Evolutionary conservation across 2,329 filamentous ascomycete species (phyloP).

Genomic region (Fusarium concolor): DNA sequence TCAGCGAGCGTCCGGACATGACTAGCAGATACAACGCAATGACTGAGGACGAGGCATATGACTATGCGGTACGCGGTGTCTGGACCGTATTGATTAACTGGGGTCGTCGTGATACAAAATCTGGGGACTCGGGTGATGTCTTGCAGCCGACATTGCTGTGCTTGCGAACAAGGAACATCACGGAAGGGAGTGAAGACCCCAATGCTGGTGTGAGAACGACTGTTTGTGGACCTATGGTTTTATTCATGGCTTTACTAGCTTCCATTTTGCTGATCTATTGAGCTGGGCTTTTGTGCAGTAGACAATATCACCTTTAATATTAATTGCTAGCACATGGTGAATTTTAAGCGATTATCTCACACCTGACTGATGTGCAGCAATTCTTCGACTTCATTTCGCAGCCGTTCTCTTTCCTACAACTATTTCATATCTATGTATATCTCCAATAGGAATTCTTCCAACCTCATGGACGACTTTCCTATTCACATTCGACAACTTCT

Average conservation of each 20-base stretch:
- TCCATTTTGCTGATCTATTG: not conserved
- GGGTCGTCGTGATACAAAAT: not conserved
- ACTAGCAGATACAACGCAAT: not conserved
- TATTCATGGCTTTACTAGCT: conserved; percentile 2
- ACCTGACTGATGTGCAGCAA: not conserved
- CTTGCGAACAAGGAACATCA: conserved; percentile 23
- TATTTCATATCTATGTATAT: conserved; percentile 40
- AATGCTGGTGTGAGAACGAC: conserved; percentile 7
- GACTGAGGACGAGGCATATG: conserved; percentile 19
- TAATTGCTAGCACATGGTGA: not conserved
- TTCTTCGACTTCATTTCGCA: conserved; percentile 24
- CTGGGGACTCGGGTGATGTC: not conserved
- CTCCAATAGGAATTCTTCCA: conserved; percentile 31
- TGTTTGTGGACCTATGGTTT: not conserved
- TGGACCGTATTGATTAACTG: conserved; percentile 27
- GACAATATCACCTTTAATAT: not conserved
- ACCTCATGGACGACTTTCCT: conserved; percentile 27
- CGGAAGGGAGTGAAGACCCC: conserved; percentile 14
- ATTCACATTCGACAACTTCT: conserved; percentile 35
- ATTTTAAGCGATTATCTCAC: not conserved
- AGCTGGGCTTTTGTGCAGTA: not conserved
- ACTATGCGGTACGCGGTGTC: conserved; percentile 20
- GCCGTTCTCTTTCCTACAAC: conserved; percentile 25
- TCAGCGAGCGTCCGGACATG: conserved; percentile 1
- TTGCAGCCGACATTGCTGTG: conserved; percentile 20